Evolutionary conservation across 2,329 filamentous ascomycete genomes (phyloP), one percentile per base, ranked within the genome.

Genomic region (Nothopassalora personata): DNA sequence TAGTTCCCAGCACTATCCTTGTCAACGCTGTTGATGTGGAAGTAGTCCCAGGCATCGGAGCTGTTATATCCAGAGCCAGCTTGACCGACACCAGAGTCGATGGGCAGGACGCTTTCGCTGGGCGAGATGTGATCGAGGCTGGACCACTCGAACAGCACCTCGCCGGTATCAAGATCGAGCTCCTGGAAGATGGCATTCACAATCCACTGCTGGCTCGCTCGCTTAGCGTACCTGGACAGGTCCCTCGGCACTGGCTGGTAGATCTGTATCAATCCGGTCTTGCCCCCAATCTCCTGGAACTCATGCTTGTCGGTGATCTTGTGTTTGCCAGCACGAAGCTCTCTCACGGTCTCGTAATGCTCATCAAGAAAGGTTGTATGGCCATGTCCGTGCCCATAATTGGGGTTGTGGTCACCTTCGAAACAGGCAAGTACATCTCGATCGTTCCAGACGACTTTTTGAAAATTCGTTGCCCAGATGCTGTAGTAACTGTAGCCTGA

Each of bases 381-480:
- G 1, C 82, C 82, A 60, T 83, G 79, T 0, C 81, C 81, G 64
- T 82, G 80, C 2, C 80, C 81, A 64, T 83, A 80, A 0, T 71
- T 73, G 2, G 78, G 71, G 59, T 83, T 80, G 54, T 80, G 79
- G 36, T 79, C 76, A 1, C 81, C 82, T 61, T 84, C 79, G 52
- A 84, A 84, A 52, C 73, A 76, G 64, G 80, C 81, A 3, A 85
- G 71, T 0, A 84, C 75, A 57, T 82, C 77, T 62, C 79, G 71
- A 11, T 80, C 82, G 49, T 79, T 77, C 76, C 77, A 83, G 5
- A 74, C 73, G 0, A 72, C 77, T 1, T 74, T 75, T 60, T 81
- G 81, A 70, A 85, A 83, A 66, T 83, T 83, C 60, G 77, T 77
- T 0, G 77, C 69, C 78, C 80, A 83, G 66, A 79, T 79, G 33